Base-by-base conservation (phyloP, 768 basidiomycete species). In the Mycena belliarum region DNA sequence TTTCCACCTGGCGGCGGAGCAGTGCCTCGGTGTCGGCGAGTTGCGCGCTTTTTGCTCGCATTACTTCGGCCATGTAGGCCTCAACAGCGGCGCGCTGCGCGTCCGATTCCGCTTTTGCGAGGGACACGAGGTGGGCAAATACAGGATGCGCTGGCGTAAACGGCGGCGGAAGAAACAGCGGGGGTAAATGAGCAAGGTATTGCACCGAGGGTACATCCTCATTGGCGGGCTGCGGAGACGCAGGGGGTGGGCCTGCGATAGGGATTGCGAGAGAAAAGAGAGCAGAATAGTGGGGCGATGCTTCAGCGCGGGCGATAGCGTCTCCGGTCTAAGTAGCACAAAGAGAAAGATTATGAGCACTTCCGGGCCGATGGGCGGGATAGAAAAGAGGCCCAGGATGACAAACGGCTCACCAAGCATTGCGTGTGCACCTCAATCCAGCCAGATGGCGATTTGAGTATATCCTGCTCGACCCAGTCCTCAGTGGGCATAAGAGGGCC, bases 381-480 rank as follows among this genome's bases (percentile, higher is more conserved):
- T 5, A 18, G 53, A 28, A 37, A 11, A 15, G 42, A 33, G 4
- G n/a, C 18, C 32, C 16, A 14, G 21, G 14, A 44, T 38, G 46
- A 24, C 28, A 21, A 44, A 42, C 40, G 55, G 82, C 90, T 80
- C 72, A 92, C 90, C 72, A 89, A 67, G 66, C 85, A 87, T 49
- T 78, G 75, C 51, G 78, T 79, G 65, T 86, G 78, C 20, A 91
- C 80, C 64, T 91, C 85, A 59, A 93, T 79, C 88, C 88, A 91
- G 12, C 90, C 91, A 51, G 68, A 82, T 32, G 76, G 71, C 63
- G 85, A 87, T 71, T 83, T 83, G 71, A 92, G 75, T 49, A 84
- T 74, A 66, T 89, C 88, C 48, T 82, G 79, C 72, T 92, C 90
- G 7, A 84, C 84, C 87, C 88, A 91, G 43, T 89, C 88, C 50